A percentile compares a stretch with the other conserved stretches of the same genome.
phyloP scores from a whole-genome alignment of 805 yeast genomes.

The Priceomyces castillae region DNA sequence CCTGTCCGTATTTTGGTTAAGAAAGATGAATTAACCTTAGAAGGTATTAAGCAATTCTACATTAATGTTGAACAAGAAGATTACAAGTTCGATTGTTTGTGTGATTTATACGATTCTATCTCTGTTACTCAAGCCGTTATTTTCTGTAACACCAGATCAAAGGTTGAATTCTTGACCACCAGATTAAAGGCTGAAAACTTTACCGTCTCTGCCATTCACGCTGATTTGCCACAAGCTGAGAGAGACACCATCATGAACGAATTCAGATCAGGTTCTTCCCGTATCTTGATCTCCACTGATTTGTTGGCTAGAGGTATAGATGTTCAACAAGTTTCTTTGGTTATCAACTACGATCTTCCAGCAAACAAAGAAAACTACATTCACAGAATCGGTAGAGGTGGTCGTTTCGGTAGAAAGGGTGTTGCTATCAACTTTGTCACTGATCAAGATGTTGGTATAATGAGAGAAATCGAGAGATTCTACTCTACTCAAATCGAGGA shows the following conservation, averaged over 20 bases:
- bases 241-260: constrained; percentile 95
- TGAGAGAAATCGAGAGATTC: constrained; percentile 85
- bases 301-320: constrained; percentile 98
- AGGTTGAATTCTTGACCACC: constrained; percentile 85
- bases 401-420: constrained; percentile 98
- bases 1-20: constrained; percentile 93
- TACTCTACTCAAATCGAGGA: constrained; percentile 88
- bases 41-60: constrained; percentile 92
- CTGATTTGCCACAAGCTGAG: constrained; percentile 90
- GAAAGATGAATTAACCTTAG: constrained; percentile 92
- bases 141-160: constrained; percentile 93
- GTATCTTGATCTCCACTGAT: constrained; percentile 91
- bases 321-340: constrained; percentile 95
- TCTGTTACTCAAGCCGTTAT: constrained; percentile 97
- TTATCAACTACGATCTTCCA: constrained; percentile 91
- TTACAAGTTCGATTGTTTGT: constrained; percentile 90
- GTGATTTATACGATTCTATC: constrained; percentile 92
- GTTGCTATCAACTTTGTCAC: constrained; percentile 94
- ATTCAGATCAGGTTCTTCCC: constrained; percentile 89
- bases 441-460: constrained; percentile 64
- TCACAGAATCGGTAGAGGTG: constrained; percentile 98
- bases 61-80: constrained; percentile 90
- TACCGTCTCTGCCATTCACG: constrained; percentile 93
- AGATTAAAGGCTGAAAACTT: constrained; percentile 76
- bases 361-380: constrained; percentile 88